Evolutionary conservation across 2,329 filamentous ascomycete genomes (phyloP).

Genomic region (Epichloe typhina): DNA sequence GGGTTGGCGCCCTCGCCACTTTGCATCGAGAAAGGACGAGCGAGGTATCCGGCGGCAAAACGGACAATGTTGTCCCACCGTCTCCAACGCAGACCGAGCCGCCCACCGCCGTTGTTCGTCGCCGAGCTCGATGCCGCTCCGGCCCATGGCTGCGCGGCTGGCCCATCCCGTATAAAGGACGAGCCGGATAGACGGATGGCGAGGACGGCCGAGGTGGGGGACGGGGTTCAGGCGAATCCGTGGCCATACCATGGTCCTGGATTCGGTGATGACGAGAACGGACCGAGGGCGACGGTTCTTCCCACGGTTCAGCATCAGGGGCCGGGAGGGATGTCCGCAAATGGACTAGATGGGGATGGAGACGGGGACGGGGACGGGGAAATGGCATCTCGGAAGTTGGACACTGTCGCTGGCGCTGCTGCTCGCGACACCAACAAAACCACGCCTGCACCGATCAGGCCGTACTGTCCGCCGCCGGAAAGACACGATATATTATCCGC

Average conservation of each 20-base stretch:
- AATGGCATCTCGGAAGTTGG: no score
- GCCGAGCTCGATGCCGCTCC: slow-evolving; percentile 18
- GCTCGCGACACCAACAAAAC: slow-evolving; percentile 5
- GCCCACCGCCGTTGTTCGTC: slow-evolving; percentile 15
- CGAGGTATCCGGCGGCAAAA: not conserved
- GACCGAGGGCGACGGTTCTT: slow-evolving; percentile 4
- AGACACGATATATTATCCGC: not conserved
- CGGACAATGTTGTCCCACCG: slow-evolving; percentile 6
- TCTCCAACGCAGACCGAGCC: slow-evolving; percentile 5
- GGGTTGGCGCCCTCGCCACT: no score
- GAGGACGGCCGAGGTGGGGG: not conserved
- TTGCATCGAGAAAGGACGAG: not conserved
- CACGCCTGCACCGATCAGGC: slow-evolving; percentile 14
- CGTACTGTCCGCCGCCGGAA: slow-evolving; percentile 13
- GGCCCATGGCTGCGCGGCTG: slow-evolving; percentile 7
- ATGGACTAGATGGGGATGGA: not conserved
- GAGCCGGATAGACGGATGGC: slow-evolving; percentile 3
- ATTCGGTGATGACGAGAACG: slow-evolving; percentile 3
- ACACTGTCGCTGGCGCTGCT: not conserved
- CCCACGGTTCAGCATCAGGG: not conserved
- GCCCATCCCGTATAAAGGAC: slow-evolving; percentile 3
- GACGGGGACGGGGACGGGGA: no score
- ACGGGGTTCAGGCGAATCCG: slow-evolving; percentile 13
- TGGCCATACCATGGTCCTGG: slow-evolving; percentile 20
- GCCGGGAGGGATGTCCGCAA: not conserved